Conservation (phyloP, 176 grass and related monocot genomes). For the bread wheat (Triticum aestivum) region IWGSC_CS_RefSeq_v2.1 NC_057797.1:747410298-747410797, state of each 20-base stretch:
- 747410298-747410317: constrained; percentile 14
- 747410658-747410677: constrained; percentile 12
- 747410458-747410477: constrained; percentile 58
- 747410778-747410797: constrained; percentile 8
- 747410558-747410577: constrained; percentile 59
- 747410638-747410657: constrained; percentile 6
- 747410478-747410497: constrained; percentile 67
- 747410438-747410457: constrained; percentile 58
- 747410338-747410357: constrained; percentile 26
- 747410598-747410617: constrained; percentile 44
- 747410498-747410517: constrained; percentile 55
- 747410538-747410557: constrained; percentile 64
- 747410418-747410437: constrained; percentile 61
- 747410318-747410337: constrained; percentile 7
- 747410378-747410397: constrained; percentile 53
- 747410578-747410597: constrained; percentile 58
- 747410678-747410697: constrained; percentile 16
- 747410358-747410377: constrained; percentile 10
- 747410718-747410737: constrained; percentile 19
- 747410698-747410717: not conserved
- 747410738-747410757: constrained; percentile 17
- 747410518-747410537: constrained; percentile 63
- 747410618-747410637: constrained; percentile 14
- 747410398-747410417: constrained; percentile 61
- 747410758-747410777: constrained; percentile 16